A percentile compares a stretch with the other conserved stretches of the same genome.
Evolutionary conservation across 345 rosid species (phyloP).

Genomic region (Capsella bursapastoris): DNA sequence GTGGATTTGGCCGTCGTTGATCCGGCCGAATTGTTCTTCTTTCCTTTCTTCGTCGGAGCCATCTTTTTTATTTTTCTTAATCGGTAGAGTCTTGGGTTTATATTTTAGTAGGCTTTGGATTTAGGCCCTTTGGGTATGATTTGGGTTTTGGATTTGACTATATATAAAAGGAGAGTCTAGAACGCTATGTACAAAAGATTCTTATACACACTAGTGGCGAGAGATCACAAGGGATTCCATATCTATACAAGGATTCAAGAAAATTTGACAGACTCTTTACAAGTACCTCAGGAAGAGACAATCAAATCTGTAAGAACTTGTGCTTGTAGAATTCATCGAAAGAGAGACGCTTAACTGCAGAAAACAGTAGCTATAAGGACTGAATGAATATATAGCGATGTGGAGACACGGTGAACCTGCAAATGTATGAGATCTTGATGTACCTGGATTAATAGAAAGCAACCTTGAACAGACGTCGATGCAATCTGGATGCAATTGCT

Average conservation of each 20-base stretch:
- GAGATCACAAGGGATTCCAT: neutral
- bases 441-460: constrained; percentile 69
- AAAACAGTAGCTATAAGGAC: neutral
- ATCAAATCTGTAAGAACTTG: constrained; percentile 46
- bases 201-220: too few species aligned
- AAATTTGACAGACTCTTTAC: neutral
- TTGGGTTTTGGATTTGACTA: neutral
- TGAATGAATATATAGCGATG: neutral
- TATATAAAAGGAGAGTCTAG: neutral
- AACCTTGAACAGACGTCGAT: constrained; percentile 65
- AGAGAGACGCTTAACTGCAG: constrained; percentile 54
- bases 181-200: neutral
- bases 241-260: neutral
- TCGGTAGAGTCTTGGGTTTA: constrained; percentile 8
- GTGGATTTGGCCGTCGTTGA: constrained; percentile 50
- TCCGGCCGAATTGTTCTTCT: constrained; percentile 52
- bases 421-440: neutral
- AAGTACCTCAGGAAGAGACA: neutral
- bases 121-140: neutral
- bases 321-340: constrained; percentile 56
- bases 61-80: constrained; percentile 28
- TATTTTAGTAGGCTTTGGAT: neutral
- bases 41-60: constrained; percentile 77
- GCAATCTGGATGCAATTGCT: constrained; percentile 59
- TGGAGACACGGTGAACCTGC: neutral